A percentile compares a stretch with the other conserved stretches of the same genome.
phyloP scores from a whole-genome alignment of 192 early-diverging fungal species.

The Podila epicladia region DNA sequence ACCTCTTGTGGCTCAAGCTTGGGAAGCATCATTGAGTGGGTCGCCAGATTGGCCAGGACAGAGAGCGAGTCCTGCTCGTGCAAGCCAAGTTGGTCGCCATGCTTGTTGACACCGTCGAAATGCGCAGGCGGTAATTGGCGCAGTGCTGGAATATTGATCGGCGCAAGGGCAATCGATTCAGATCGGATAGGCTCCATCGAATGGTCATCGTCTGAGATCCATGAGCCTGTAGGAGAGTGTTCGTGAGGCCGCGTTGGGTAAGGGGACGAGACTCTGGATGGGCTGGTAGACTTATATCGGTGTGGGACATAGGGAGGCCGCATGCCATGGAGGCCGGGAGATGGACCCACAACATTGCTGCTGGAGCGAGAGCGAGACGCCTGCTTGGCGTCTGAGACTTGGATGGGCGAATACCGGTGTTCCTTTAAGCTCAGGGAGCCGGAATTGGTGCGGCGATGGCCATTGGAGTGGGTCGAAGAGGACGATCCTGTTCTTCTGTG shows the following conservation, averaged over 20 bases:
- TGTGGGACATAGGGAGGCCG: constrained; percentile 9
- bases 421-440: constrained; percentile 38
- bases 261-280: constrained; percentile 1
- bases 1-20: constrained; percentile 47
- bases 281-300: constrained; percentile 42
- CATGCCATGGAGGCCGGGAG: constrained; percentile 15
- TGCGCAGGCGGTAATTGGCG: constrained; percentile 32
- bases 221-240: constrained; percentile 33
- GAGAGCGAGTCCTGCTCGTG: constrained; percentile 45
- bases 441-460: constrained; percentile 44
- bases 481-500: constrained; percentile 29
- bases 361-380: constrained; percentile 42
- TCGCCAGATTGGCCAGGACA: constrained; percentile 40
- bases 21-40: constrained; percentile 38
- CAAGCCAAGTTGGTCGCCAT: constrained; percentile 1
- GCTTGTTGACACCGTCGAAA: constrained; percentile 11
- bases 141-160: constrained; percentile 23
- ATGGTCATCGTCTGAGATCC: constrained; percentile 42
- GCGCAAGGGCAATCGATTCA: constrained; percentile 4
- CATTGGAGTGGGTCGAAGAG: constrained; percentile 21
- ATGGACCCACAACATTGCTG: constrained; percentile 31
- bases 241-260: constrained; percentile 28
- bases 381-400: constrained; percentile 31
- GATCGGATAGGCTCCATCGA: constrained; percentile 10
- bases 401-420: constrained; percentile 47